Base-by-base conservation (phyloP, 495 filamentous ascomycete genomes). In the Pyrenula massariospora region DNA sequence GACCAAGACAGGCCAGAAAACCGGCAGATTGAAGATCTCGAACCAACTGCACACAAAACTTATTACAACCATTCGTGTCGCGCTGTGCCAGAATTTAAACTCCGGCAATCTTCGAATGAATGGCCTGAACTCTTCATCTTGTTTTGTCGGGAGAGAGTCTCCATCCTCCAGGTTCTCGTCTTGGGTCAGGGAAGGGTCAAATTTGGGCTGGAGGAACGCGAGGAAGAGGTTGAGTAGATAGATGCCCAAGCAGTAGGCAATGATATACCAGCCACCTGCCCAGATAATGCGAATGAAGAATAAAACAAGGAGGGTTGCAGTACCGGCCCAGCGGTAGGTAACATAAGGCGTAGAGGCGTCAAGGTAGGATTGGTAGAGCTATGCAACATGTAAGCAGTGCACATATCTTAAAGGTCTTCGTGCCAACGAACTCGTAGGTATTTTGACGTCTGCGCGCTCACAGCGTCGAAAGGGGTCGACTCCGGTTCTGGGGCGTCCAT, bases 201-300 rank as follows among this genome's bases (percentile, higher is more conserved):
- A 96, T 78, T 98, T 98, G 58, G 93, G 93, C 63, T 91, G 88
- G 19, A 98, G 80, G 79, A 98, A 98, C 59, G 94, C 94, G 68
- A 98, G 89, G 84, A 98, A 98, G 56, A 97, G 84, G 75, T 98
- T 98, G 56, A 98, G 85, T 50, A 98, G 89, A 77, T 97, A 98
- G 78, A 98, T 98, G 58, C 93, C 93, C 55, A 98, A 84, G 23
- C 93, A 92, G 74, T 98, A 98, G 62, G 89, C 90, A 60, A 98
- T 93, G 56, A 98, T 96, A 64, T 98, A 98, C 93, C 93, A 98
- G 66, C 93, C 93, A 75, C 96, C 90, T 52, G 91, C 88, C 20
- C 94, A 56, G 61, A 98, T 74, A 62, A 98, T 91, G 61, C 93
- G 84, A 58, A 92, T 65, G 68, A 91, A 89, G 80, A 98, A 96